Evolutionary conservation across 2,329 filamentous ascomycete species (phyloP).

Genomic region (Colletotrichum sp.): DNA sequence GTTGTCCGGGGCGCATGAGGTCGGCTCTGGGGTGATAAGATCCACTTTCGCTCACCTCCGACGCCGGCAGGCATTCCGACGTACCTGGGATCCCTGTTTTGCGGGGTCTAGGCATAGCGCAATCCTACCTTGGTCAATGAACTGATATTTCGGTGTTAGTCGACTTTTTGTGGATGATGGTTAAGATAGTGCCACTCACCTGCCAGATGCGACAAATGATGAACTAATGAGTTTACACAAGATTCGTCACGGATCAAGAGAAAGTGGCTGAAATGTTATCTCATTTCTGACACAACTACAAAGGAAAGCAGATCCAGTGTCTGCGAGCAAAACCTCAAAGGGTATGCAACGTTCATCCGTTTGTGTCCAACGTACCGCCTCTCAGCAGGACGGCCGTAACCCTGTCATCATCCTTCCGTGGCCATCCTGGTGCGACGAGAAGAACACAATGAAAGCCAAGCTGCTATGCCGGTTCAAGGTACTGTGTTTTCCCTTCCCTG

Average conservation of each 20-base stretch:
- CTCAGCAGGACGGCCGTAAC: neutral
- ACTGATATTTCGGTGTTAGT: neutral
- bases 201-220: neutral
- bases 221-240: neutral
- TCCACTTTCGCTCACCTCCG: neutral
- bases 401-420: neutral
- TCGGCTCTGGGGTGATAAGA: neutral
- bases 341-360: neutral
- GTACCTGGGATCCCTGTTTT: neutral
- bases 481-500: conserved; percentile 15
- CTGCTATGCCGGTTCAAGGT: conserved; percentile 16
- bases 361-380: neutral
- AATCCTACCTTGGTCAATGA: neutral
- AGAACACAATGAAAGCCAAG: conserved; percentile 17
- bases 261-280: neutral
- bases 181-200: neutral
- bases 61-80: neutral
- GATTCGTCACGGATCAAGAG: neutral
- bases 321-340: neutral
- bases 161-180: neutral
- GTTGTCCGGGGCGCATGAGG: neutral
- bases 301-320: neutral
- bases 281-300: neutral
- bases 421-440: neutral
- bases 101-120: neutral